Base-by-base conservation (phyloP, 345 rosid genomes). In the Garcia nutans region DNA sequence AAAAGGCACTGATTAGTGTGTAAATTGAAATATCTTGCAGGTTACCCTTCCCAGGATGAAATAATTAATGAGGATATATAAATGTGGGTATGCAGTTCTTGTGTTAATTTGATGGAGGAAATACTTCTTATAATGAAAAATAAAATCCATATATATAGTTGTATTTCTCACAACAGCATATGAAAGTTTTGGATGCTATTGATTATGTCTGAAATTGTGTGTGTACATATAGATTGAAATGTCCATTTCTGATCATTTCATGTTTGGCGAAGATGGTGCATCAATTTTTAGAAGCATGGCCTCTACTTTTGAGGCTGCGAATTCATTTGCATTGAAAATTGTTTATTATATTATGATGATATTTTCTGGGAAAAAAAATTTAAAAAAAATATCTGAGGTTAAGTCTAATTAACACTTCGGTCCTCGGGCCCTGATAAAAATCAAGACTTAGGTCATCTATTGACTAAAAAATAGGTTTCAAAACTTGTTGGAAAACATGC, bases 31-130 rank as follows among this genome's bases (percentile, higher is more conserved):
- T 37, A 37, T 37, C 59, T 65, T 78, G 76, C 81, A 81, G 84
- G 76, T 74, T 77, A 19, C 73, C 81, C 8, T 65, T 65, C 57
- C 71, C 71, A 8, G 52, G 64, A 54, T 62, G 75, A 52, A 59
- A 19, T 24, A 10, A 37, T 56, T 37, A 37, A 28, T 28, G 31
- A 28, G 31, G 31, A 28, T 28, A 28, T 28, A 28, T 28, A 28
- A 37, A 4, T 37, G 41, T 5, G 6, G 41, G 41, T 37, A 4
- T 37, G 6, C 7, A 2, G 41, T 37, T 37, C 5, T 37, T 37
- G 41, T 37, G 41, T 37, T 37, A 5, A 37, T 37, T 37, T 37
- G 6, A 37, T 37, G 41, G 41, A 37, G 6, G 41, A 37, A 37
- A 37, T 37, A 3, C 41, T 37, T 37, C 41, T 37, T 28, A 28